Base-by-base conservation (phyloP, 257 asterid genomes). In the Fraxinus pennsylvanica region DNA sequence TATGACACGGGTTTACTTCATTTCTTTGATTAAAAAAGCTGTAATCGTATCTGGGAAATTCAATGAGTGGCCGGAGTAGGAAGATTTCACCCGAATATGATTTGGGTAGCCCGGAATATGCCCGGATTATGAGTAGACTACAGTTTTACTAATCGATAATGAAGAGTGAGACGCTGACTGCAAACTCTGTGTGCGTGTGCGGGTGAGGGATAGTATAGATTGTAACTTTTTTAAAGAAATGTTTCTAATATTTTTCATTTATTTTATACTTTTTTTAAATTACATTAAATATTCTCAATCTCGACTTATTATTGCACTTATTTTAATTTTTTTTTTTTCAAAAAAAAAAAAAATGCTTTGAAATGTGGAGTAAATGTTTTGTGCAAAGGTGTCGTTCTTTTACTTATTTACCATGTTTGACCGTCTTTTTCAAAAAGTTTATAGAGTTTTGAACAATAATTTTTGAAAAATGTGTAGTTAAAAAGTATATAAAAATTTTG, bases 21-120 rank as follows among this genome's bases (percentile, higher is more conserved):
- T 73, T 59, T 54, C 39, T 66, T 75, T 43, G 73, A 39, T 35
- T 22, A 71, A 68, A 36, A 17, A 76, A 79, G 39, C 57, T 19
- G 9, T 6, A 43, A 80, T 21, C 45, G 75, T 25, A 66, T 14
- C 80, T 13, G 41, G 74, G 72, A 82, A 77, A 63, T 74, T 72
- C 72, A 78, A 74, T 75, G 84, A 85, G 87, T 72, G 39, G 75
- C 78, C 82, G 71, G 78, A 88, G 69, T 33, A 43, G 67, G 61
- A 66, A 74, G 38, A 32, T 1, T 66, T 50, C 66, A 33, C 84
- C 86, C 80, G 78, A 85, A 86, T 76, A 83, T 75, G 81, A 83
- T 81, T 79, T 77, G 88, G 79, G 74, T 68, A 33, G 74, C 76
- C 35, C 52, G 72, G 79, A 68, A 81, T 59, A 77, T 71, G 57